Conservation (phyloP, 2,329 filamentous ascomycete genomes). For the Leptosphaerulina australis region DNA sequence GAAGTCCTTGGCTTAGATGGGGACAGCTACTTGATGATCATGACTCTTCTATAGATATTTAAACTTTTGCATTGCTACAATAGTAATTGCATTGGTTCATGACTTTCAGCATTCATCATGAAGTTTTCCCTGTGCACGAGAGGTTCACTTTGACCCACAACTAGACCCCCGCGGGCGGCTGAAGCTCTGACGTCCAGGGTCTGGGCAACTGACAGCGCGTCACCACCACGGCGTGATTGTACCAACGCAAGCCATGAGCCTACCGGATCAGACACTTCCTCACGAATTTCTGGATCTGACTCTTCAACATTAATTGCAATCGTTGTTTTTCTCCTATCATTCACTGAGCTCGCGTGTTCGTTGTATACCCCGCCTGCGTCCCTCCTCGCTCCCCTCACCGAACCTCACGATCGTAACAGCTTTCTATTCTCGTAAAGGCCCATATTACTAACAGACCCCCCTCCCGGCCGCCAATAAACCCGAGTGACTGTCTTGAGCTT, state of each 20-base stretch:
- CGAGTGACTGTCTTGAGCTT: constrained; percentile 23
- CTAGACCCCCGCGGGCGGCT: constrained; percentile 7
- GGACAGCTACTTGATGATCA: constrained; percentile 5
- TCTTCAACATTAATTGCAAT: neutral
- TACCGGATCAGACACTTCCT: constrained; percentile 23
- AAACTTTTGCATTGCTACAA: constrained; percentile 19
- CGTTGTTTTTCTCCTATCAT: neutral
- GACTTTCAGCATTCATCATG: neutral
- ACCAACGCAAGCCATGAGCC: constrained; percentile 32
- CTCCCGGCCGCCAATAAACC: constrained; percentile 14
- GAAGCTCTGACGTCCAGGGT: constrained; percentile 11
- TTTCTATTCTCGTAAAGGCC: constrained; percentile 34
- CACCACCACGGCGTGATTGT: constrained; percentile 17
- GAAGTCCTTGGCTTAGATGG: constrained; percentile 62
- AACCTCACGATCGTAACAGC: constrained; percentile 33
- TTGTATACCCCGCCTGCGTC: constrained; percentile 10
- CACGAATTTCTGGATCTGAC: neutral
- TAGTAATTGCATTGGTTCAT: constrained; percentile 1
- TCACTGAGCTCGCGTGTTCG: constrained; percentile 4
- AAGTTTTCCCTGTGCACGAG: constrained; percentile 2
- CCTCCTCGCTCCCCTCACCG: constrained; percentile 29
- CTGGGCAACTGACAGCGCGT: neutral
- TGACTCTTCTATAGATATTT: constrained; percentile 25
- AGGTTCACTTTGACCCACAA: neutral
- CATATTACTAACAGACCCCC: constrained; percentile 32